Evolutionary conservation across 306 rosid genomes (phyloP).

Genomic region (Arachis hypogaea): DNA sequence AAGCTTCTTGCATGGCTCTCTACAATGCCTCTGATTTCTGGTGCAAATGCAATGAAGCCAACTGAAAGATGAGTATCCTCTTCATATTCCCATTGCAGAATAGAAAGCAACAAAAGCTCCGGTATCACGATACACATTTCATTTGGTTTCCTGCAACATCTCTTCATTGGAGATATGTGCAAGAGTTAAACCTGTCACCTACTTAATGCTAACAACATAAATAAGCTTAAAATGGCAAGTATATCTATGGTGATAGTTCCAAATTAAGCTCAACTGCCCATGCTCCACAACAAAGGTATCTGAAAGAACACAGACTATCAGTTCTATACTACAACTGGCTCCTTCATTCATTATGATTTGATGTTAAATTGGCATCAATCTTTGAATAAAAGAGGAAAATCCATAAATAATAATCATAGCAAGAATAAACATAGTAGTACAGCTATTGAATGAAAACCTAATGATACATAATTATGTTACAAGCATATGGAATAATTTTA

Average conservation of each 20-base stretch:
- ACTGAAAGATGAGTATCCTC: too few species aligned
- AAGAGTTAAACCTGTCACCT: constrained; percentile 58
- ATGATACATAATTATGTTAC: constrained; percentile 16
- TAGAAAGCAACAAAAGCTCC: too few species aligned
- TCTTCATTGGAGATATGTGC: constrained; percentile 39
- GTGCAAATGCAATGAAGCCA: background rate
- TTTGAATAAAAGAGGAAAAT: constrained; percentile 20
- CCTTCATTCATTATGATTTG: constrained; percentile 1
- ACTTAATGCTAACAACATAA: constrained; percentile 24
- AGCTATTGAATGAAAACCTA: background rate
- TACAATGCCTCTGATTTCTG: background rate
- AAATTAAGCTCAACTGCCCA: constrained; percentile 79
- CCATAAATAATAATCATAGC: background rate
- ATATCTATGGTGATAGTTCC: constrained; percentile 20
- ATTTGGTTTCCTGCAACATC: background rate
- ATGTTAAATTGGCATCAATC: constrained; percentile 11
- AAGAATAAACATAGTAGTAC: background rate
- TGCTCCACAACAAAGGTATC: constrained; percentile 83
- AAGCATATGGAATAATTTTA: constrained; percentile 27
- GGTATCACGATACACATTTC: background rate
- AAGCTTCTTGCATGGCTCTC: background rate
- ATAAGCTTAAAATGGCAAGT: constrained; percentile 12
- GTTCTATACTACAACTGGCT: constrained; percentile 6
- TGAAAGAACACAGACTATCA: constrained; percentile 43
- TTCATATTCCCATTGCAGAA: too few species aligned